phyloP scores from a whole-genome alignment of 495 filamentous ascomycete species.

The Cladorrhinum samala region DNA sequence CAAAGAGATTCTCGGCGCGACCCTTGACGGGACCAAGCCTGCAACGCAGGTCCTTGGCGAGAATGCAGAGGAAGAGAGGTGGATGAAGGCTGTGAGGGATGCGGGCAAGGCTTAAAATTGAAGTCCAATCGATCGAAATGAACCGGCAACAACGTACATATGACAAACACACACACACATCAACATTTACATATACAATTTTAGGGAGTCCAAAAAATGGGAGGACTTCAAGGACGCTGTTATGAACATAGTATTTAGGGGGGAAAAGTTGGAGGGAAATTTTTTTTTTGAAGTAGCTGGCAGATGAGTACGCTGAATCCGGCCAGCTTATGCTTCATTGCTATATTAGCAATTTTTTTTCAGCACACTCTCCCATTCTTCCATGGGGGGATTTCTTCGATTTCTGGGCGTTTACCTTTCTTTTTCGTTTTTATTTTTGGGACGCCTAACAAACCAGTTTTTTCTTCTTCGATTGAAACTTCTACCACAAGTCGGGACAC shows the following conservation, averaged over 20 bases:
- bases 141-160: background rate
- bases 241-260: background rate
- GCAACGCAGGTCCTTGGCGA: conserved; percentile 18
- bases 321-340: too few species aligned
- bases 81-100: conserved; percentile 30
- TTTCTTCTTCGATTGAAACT: too few species aligned
- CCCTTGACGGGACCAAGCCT: conserved; percentile 5
- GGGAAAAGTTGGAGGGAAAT: background rate
- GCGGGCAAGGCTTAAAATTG: conserved; percentile 26
- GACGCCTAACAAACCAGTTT: too few species aligned
- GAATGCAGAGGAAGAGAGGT: conserved; percentile 30
- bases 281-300: too few species aligned
- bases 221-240: background rate
- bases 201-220: background rate
- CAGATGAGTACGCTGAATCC: too few species aligned
- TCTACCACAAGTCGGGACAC: too few species aligned
- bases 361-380: too few species aligned
- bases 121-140: too few species aligned
- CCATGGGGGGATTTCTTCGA: too few species aligned
- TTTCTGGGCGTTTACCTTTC: too few species aligned
- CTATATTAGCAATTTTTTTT: too few species aligned
- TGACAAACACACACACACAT: background rate
- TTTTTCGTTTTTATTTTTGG: too few species aligned
- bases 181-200: background rate
- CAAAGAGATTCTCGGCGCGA: conserved; percentile 20